Percentiles rank a stretch among this genome's conserved stretches.
Evolutionary conservation across 176 grass and related monocot genomes (phyloP).

Genomic region (Luzula sylvatica): DNA sequence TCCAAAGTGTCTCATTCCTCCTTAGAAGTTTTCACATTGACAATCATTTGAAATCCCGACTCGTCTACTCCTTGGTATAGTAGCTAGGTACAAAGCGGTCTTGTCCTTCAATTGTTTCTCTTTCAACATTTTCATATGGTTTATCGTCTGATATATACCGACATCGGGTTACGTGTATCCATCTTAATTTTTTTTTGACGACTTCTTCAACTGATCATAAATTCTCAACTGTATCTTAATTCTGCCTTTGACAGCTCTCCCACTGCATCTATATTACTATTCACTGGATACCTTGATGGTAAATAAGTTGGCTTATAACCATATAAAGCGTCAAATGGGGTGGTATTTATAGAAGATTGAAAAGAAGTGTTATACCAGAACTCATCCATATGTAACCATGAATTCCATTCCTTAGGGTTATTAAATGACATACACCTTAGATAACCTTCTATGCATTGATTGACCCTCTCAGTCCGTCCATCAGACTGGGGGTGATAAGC

Average conservation of each 20-base stretch:
- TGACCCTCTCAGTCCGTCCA: not conserved
- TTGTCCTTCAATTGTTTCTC: no score
- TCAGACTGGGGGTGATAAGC: conserved; percentile 8
- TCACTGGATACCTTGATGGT: not conserved
- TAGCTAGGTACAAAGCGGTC: no score
- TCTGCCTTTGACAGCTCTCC: not conserved
- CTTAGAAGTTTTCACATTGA: no score
- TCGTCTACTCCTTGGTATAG: no score
- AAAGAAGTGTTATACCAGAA: not conserved
- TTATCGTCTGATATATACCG: no score
- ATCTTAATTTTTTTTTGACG: not conserved
- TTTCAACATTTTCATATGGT: no score
- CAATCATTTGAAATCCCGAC: no score
- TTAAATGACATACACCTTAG: not conserved
- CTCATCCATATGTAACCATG: not conserved
- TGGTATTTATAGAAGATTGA: not conserved
- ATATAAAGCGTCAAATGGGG: not conserved
- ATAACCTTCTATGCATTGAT: not conserved
- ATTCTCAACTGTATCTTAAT: no score
- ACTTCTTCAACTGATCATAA: not conserved
- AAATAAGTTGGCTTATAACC: not conserved
- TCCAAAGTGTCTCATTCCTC: no score
- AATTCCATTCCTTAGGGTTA: not conserved
- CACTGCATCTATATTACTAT: not conserved
- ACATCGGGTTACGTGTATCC: no score